Percentiles rank a stretch among this genome's conserved stretches.
phyloP scores from a whole-genome alignment of 2,329 filamentous ascomycete genomes.

The Phialocephala subalpina region DNA sequence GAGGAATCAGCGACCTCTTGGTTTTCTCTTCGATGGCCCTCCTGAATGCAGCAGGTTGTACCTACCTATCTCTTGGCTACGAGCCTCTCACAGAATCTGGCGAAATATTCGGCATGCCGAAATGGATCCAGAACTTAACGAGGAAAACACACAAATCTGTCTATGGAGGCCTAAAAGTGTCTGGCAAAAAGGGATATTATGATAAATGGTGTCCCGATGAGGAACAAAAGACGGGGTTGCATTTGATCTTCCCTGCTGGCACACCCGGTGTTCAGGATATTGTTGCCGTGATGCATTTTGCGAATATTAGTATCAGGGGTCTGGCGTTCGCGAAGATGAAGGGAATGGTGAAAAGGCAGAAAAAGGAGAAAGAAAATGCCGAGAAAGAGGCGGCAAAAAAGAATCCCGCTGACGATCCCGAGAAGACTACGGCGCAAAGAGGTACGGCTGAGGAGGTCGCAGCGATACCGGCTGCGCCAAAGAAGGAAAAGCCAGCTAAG shows the following conservation, averaged over 20 bases:
- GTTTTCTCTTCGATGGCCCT: conserved; percentile 49
- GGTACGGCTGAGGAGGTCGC: too few relatives aligned
- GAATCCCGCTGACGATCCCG: background rate
- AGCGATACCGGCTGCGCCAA: too few relatives aligned
- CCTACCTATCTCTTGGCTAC: conserved; percentile 49
- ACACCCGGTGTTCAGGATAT: conserved; percentile 44
- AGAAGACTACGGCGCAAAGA: too few relatives aligned
- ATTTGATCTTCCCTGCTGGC: conserved; percentile 47
- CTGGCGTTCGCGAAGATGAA: background rate
- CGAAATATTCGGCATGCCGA: conserved; percentile 45
- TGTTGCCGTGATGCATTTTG: conserved; percentile 42
- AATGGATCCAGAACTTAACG: conserved; percentile 41
- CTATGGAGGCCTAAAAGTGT: conserved; percentile 45
- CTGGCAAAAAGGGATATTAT: conserved; percentile 50
- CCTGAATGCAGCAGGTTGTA: conserved; percentile 43
- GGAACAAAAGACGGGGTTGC: conserved; percentile 43
- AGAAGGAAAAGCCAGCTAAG: too few relatives aligned
- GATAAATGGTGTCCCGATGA: conserved; percentile 49
- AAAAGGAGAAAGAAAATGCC: background rate
- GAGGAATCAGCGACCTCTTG: conserved; percentile 49
- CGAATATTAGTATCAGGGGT: conserved; percentile 47
- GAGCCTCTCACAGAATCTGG: conserved; percentile 46
- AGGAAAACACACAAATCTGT: conserved; percentile 43
- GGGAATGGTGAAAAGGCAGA: background rate
- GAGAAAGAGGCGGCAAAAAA: background rate